Conservation (phyloP, 2,329 filamentous ascomycete species). For the Hypomyces perniciosus region DNA sequence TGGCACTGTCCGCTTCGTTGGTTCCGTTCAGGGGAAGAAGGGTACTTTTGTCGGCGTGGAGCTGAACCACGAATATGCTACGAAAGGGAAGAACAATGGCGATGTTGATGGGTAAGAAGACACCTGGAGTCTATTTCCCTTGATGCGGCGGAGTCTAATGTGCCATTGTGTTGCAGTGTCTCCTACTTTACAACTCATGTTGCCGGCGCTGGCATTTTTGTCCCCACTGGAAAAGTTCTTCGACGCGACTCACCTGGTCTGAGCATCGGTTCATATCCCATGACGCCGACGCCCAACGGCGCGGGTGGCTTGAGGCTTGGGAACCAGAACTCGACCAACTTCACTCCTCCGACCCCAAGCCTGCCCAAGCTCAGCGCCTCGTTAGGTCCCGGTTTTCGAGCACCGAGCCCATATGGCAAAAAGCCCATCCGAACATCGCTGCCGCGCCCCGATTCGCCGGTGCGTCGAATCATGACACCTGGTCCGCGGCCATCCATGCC, state of each 20-base stretch:
- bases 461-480: constrained; percentile 60
- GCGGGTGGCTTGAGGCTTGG: constrained; percentile 47
- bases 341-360: constrained; percentile 59
- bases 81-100: constrained; percentile 87
- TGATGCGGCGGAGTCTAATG: constrained; percentile 12
- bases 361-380: constrained; percentile 84
- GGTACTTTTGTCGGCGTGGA: constrained; percentile 92
- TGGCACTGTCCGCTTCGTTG: constrained; percentile 84
- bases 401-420: constrained; percentile 66
- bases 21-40: constrained; percentile 79
- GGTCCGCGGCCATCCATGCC: constrained; percentile 50
- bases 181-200: constrained; percentile 76
- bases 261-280: constrained; percentile 49
- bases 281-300: constrained; percentile 63
- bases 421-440: constrained; percentile 64
- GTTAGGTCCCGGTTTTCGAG: constrained; percentile 63
- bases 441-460: constrained; percentile 82
- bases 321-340: constrained; percentile 53
- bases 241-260: constrained; percentile 56
- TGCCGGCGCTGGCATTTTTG: constrained; percentile 84
- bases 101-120: constrained; percentile 81
- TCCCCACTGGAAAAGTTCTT: constrained; percentile 75
- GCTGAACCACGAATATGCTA: constrained; percentile 71
- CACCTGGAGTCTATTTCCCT: constrained; percentile 3
- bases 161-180: constrained; percentile 35